These are phyloP conservation scores for Penicillium atrosanguineum DNA, from an alignment of 495 filamentous ascomycete species.

Conservation along the genomic window DNA sequence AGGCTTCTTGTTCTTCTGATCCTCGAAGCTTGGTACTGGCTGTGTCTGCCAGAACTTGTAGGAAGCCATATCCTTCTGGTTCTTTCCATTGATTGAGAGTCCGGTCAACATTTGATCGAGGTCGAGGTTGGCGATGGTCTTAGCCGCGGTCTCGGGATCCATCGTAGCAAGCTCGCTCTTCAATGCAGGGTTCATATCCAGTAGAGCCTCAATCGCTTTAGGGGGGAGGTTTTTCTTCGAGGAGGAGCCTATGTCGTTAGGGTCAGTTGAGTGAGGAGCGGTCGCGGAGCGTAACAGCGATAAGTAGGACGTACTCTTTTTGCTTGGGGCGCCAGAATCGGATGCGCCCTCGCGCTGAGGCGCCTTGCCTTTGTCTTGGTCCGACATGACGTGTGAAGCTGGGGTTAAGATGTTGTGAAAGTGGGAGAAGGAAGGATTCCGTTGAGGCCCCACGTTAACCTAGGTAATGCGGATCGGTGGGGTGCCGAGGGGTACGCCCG, in stretches of 20 bases:
- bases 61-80: conserved; percentile 89
- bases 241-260: conserved; percentile 22
- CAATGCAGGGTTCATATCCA: conserved; percentile 51
- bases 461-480: conserved; percentile 24
- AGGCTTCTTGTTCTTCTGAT: conserved; percentile 34
- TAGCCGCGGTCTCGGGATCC: conserved; percentile 49
- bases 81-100: conserved; percentile 70
- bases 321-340: conserved; percentile 1
- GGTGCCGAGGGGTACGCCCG: conserved; percentile 26
- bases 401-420: conserved; percentile 5
- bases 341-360: conserved; percentile 26
- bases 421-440: conserved; percentile 23
- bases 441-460: conserved; percentile 34
- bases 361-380: conserved; percentile 44
- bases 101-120: conserved; percentile 82
- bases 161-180: conserved; percentile 45
- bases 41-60: conserved; percentile 99
- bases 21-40: conserved; percentile 82
- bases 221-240: conserved; percentile 38
- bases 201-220: conserved; percentile 41
- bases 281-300: conserved; percentile 1
- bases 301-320: conserved; percentile 8
- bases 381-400: conserved; percentile 31
- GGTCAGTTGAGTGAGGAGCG: conserved; percentile 3
- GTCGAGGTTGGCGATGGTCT: conserved; percentile 69